Evolutionary conservation across 1,284 basidiomycete genomes (phyloP).

Genomic region (Boletus sp.): DNA sequence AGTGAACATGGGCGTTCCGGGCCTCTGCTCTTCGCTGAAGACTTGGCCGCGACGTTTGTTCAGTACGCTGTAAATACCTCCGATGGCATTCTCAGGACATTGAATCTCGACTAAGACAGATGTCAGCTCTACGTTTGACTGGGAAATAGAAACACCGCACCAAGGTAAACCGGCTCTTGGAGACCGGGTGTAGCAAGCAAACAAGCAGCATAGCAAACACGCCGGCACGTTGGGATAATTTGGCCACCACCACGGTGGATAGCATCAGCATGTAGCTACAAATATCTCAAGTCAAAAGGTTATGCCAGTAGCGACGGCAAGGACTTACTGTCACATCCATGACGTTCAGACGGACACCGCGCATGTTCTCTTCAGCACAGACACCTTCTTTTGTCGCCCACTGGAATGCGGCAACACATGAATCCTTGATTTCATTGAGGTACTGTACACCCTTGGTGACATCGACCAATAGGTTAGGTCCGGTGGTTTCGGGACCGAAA

Average conservation of each 20-base stretch:
- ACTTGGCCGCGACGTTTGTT: slow-evolving; percentile 99
- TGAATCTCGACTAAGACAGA: slow-evolving; percentile 82
- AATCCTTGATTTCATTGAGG: slow-evolving; percentile 99
- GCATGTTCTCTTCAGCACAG: slow-evolving; percentile 96
- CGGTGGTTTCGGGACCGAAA: slow-evolving; percentile 98
- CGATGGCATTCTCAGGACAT: slow-evolving; percentile 96
- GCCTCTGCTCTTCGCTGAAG: slow-evolving; percentile 95
- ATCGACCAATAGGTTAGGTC: slow-evolving; percentile 96
- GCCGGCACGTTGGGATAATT: slow-evolving; percentile 93
- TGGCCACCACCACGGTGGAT: slow-evolving; percentile 99
- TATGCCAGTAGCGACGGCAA: not conserved
- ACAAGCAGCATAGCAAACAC: slow-evolving; percentile 95
- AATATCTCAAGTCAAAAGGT: slow-evolving; percentile 10
- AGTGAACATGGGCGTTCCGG: slow-evolving; percentile 99
- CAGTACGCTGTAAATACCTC: slow-evolving; percentile 94
- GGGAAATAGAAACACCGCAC: slow-evolving; percentile 35
- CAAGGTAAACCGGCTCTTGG: slow-evolving; percentile 96
- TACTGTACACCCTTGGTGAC: slow-evolving; percentile 99
- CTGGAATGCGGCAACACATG: slow-evolving; percentile 98
- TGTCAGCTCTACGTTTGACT: slow-evolving; percentile 13
- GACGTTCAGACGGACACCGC: slow-evolving; percentile 95
- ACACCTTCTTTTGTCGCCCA: slow-evolving; percentile 99
- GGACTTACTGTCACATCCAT: slow-evolving; percentile 86
- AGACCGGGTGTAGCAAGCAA: slow-evolving; percentile 88
- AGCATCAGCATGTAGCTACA: slow-evolving; percentile 92